A percentile compares a stretch with the other conserved stretches of the same genome.
Evolutionary conservation across 2,329 filamentous ascomycete species (phyloP).

Genomic region (Fusarium solani-melongenae): DNA sequence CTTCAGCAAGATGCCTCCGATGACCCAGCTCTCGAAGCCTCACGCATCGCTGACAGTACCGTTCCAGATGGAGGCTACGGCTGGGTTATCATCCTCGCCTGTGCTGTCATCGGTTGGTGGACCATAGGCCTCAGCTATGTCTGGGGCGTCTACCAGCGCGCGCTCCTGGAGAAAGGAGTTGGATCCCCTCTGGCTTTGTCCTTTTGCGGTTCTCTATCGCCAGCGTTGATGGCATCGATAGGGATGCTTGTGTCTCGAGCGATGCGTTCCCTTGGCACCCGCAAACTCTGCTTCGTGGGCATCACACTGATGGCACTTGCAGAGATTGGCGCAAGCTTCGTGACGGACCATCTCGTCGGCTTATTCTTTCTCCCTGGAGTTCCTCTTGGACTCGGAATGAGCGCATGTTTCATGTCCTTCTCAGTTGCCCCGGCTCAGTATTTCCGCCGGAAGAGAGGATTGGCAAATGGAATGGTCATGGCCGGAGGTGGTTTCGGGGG

Average conservation of each 20-base stretch:
- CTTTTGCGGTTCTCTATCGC: conserved; percentile 64
- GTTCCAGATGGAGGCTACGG: conserved; percentile 45
- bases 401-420: conserved; percentile 34
- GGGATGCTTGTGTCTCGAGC: conserved; percentile 26
- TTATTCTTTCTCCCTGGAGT: conserved; percentile 44
- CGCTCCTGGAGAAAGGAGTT: conserved; percentile 60
- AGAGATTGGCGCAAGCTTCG: conserved; percentile 24
- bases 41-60: conserved; percentile 30
- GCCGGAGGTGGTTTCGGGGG: conserved; percentile 67
- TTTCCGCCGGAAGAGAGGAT: conserved; percentile 63
- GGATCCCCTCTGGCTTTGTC: conserved; percentile 62
- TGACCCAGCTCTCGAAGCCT: conserved; percentile 38
- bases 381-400: conserved; percentile 47
- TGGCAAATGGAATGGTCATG: conserved; percentile 66
- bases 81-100: conserved; percentile 42
- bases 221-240: conserved; percentile 33
- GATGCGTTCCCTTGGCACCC: conserved; percentile 22
- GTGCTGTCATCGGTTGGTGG: conserved; percentile 54
- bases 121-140: conserved; percentile 66
- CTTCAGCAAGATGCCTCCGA: not conserved
- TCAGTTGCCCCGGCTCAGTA: conserved; percentile 57
- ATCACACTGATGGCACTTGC: conserved; percentile 16
- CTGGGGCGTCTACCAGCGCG: conserved; percentile 71
- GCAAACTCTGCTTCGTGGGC: conserved; percentile 12
- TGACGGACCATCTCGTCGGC: conserved; percentile 40